phyloP scores from a whole-genome alignment of 495 filamentous ascomycete species.

The Collariella sp. region DNA sequence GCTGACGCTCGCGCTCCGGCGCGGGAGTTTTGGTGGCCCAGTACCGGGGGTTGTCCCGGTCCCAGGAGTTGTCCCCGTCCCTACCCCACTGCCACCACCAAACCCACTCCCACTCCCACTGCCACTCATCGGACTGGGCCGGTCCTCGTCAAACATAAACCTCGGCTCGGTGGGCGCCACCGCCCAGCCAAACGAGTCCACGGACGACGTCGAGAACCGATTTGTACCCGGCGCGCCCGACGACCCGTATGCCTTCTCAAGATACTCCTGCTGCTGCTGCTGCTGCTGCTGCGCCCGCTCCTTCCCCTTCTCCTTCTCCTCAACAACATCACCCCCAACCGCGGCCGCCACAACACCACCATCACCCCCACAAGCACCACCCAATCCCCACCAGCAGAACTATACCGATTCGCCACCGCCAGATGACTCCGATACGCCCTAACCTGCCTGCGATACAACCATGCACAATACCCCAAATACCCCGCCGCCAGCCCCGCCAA shows the following conservation, averaged over 20 bases:
- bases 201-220: conserved; percentile 16
- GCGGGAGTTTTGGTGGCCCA: neutral
- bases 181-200: conserved; percentile 28
- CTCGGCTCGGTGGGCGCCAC: conserved; percentile 30
- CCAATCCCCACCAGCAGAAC: conserved; percentile 8
- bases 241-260: too few species aligned
- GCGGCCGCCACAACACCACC: conserved; percentile 11
- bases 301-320: conserved; percentile 17
- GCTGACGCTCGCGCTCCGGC: conserved; percentile 23
- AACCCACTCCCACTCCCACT: conserved; percentile 12
- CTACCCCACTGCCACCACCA: conserved; percentile 12
- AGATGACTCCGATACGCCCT: conserved; percentile 54
- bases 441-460: conserved; percentile 58
- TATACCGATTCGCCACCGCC: conserved; percentile 42
- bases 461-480: conserved; percentile 64
- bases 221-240: neutral
- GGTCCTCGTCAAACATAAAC: conserved; percentile 23
- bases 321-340: neutral
- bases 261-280: too few species aligned
- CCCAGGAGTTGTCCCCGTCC: conserved; percentile 15
- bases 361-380: neutral
- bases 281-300: neutral
- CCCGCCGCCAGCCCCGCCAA: conserved; percentile 47
- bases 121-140: conserved; percentile 8
- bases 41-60: conserved; percentile 16